Conservation (phyloP, 306 rosid species). For the Prunus fruticosa region DNA sequence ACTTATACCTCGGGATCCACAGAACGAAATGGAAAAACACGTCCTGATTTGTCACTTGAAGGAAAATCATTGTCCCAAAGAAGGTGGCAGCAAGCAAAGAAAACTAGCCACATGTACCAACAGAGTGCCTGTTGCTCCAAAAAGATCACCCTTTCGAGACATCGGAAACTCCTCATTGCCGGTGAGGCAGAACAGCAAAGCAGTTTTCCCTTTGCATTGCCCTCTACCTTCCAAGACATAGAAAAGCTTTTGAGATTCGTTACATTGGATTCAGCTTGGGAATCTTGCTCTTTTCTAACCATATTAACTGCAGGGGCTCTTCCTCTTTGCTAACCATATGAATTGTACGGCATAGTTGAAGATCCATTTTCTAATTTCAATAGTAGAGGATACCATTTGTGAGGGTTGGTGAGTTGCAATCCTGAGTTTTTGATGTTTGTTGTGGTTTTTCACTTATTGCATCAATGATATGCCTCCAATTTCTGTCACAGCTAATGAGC, state of each 20-base stretch:
- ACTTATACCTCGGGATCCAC: slow-evolving; percentile 28
- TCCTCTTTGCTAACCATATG: background rate
- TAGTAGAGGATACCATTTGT: background rate
- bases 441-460: background rate
- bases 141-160: slow-evolving; percentile 54
- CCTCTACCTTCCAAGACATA: slow-evolving; percentile 34
- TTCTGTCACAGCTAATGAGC: background rate
- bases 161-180: slow-evolving; percentile 55
- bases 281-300: background rate
- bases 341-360: slow-evolving; percentile 6
- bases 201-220: slow-evolving; percentile 43
- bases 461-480: background rate
- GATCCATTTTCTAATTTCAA: background rate
- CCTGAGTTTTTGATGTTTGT: background rate
- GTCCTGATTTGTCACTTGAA: slow-evolving; percentile 66
- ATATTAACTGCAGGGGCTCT: background rate
- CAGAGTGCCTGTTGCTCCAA: slow-evolving; percentile 23
- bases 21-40: slow-evolving; percentile 70
- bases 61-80: slow-evolving; percentile 42
- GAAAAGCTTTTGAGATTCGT: slow-evolving; percentile 10
- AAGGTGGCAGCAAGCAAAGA: slow-evolving; percentile 36
- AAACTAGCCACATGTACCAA: slow-evolving; percentile 18
- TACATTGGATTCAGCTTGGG: background rate
- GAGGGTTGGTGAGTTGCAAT: background rate
- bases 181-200: slow-evolving; percentile 46